These are phyloP conservation scores for Pseudocercospora musae DNA, from an alignment of 2,329 filamentous ascomycete genomes.

Conservation along the genomic window DNA sequence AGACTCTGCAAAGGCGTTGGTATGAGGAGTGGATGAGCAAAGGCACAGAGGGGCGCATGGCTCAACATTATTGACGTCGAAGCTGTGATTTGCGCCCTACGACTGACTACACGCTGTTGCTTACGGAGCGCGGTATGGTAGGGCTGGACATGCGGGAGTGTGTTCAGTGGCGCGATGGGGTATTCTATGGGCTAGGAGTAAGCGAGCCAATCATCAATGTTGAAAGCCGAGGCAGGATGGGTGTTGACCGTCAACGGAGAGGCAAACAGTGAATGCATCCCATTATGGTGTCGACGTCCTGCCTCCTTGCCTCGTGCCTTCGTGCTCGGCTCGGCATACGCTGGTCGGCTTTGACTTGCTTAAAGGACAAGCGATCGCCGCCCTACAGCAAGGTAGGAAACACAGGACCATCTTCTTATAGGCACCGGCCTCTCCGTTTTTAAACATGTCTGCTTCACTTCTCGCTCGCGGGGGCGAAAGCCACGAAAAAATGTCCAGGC, in stretches of 20 bases:
- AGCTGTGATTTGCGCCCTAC: not conserved
- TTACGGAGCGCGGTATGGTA: not conserved
- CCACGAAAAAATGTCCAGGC: conserved; percentile 24
- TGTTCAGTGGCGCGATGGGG: not conserved
- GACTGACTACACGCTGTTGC: not conserved
- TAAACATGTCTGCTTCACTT: conserved; percentile 16
- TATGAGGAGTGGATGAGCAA: not conserved
- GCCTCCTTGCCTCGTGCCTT: not conserved
- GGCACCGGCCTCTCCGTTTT: not conserved
- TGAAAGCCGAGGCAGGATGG: not conserved
- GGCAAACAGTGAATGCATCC: no score
- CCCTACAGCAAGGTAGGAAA: not conserved
- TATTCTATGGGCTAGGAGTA: no score
- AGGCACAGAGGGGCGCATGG: not conserved
- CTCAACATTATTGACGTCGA: not conserved
- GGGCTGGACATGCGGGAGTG: not conserved
- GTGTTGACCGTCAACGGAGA: not conserved
- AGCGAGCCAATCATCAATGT: not conserved
- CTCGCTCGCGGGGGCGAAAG: conserved; percentile 13
- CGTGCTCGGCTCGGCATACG: not conserved
- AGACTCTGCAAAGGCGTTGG: not conserved
- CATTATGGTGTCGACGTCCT: not conserved
- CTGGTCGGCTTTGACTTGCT: not conserved
- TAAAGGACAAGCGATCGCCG: not conserved
- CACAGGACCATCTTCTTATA: not conserved